These are phyloP conservation scores for Tetrapisispora namnaoensis DNA, from an alignment of 805 yeast species.

Conservation along the genomic window DNA sequence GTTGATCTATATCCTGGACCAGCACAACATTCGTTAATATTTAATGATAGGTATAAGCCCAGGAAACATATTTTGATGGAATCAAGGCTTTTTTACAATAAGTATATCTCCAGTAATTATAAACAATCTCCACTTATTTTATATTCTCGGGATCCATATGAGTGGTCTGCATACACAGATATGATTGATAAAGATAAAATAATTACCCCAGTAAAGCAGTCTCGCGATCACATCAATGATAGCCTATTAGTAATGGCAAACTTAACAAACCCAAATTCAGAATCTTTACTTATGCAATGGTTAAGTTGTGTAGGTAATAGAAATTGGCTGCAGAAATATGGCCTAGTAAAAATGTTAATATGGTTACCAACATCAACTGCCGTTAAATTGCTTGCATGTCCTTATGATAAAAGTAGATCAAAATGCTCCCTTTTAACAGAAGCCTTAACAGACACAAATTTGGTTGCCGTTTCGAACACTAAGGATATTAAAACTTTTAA, in stretches of 20 bases:
- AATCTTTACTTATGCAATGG: constrained; percentile 67
- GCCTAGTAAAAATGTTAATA: constrained; percentile 64
- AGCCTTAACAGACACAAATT: constrained; percentile 46
- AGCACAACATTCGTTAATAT: constrained; percentile 49
- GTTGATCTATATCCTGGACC: constrained; percentile 54
- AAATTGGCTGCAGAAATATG: constrained; percentile 67
- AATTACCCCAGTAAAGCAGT: constrained; percentile 31
- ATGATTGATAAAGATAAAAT: constrained; percentile 39
- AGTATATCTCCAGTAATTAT: constrained; percentile 6
- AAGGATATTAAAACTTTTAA: constrained; percentile 15
- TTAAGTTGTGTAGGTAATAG: constrained; percentile 53
- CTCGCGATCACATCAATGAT: constrained; percentile 38
- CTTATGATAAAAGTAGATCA: constrained; percentile 43
- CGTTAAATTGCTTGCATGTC: constrained; percentile 48
- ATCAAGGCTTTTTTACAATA: constrained; percentile 24
- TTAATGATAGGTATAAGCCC: constrained; percentile 56
- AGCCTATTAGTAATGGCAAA: constrained; percentile 51
- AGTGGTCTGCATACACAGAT: constrained; percentile 52
- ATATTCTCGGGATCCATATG: constrained; percentile 44
- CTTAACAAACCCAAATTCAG: constrained; percentile 45
- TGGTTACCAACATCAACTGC: constrained; percentile 58
- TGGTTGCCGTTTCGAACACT: constrained; percentile 40
- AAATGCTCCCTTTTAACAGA: constrained; percentile 59
- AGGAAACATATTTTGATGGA: constrained; percentile 56
- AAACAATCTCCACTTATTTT: constrained; percentile 25